Evolutionary conservation across 805 yeast genomes (phyloP), one percentile per base, ranked within the genome.

Genomic region (Candida suzukii): DNA sequence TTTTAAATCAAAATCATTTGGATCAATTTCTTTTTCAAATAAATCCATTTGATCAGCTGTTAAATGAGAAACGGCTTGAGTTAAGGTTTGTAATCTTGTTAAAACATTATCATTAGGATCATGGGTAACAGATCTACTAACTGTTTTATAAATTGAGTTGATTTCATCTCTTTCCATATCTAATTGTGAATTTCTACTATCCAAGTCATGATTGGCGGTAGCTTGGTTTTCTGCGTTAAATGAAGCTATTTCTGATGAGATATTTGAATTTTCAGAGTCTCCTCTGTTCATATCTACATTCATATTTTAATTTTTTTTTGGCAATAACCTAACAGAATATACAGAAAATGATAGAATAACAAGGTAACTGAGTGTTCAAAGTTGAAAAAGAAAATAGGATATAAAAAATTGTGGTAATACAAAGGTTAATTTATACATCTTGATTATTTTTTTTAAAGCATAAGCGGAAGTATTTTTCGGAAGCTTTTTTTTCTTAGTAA

Each of bases 1-100:
- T n/a, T 55, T 54, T 43, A 71, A 61, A 44, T 70, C 70, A 44
- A 71, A 70, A 44, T 70, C 68, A 18, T 64, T 56, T 14, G 64
- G 63, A 34, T 64, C 65, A 28, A 51, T 45, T 17, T 17, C 22
- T 19, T 31, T 31, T 13, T 42, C 17, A 24, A 52, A 54, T 3
- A 38, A 25, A 18, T 44, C 17, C 53, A 51, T 50, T 16, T 54
- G 48, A 4, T 36, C 43, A 2, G 50, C 48, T 10, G 47, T 50
- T 45, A 49, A 26, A n/a, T 47, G 49, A 22, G 59, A 52, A 2
- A 54, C 21, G 7, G 40, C 38, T 33, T 41, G 37, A 2, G 54
- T 42, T 8, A 53, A 14, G 5, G 50, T 48, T 3, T 41, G 40
- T n/a, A 54, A 39, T 24, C 56, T 43, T 2, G 47, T 41, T 32